Conservation (phyloP, 169 alveolate species). For the Plasmodium yoelii region DNA sequence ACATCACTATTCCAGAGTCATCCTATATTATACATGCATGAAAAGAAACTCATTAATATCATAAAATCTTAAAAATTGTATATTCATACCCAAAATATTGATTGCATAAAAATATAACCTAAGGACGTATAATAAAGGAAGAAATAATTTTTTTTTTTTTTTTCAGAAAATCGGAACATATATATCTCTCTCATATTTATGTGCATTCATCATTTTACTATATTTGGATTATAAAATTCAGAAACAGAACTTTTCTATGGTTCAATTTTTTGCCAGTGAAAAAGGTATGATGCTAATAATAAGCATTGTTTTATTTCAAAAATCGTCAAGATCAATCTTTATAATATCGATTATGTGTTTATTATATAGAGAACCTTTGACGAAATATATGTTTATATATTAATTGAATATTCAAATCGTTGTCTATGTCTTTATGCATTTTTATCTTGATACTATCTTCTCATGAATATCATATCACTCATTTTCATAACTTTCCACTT, state of each 20-base stretch:
- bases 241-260: conserved; percentile 51
- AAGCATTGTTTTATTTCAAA: neutral
- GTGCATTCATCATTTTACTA: conserved; percentile 28
- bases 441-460: too few relatives aligned
- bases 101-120: too few relatives aligned
- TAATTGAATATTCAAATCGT: neutral
- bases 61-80: too few relatives aligned
- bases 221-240: conserved; percentile 55
- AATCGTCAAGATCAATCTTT: too few relatives aligned
- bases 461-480: neutral
- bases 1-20: too few relatives aligned
- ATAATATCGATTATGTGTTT: too few relatives aligned
- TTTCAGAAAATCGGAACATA: conserved; percentile 60
- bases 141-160: neutral
- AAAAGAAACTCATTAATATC: too few relatives aligned
- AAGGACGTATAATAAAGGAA: too few relatives aligned
- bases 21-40: too few relatives aligned
- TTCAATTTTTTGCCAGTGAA: conserved; percentile 61
- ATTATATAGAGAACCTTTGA: too few relatives aligned
- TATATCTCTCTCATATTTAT: conserved; percentile 41
- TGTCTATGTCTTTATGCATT: too few relatives aligned
- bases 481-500: neutral
- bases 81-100: too few relatives aligned
- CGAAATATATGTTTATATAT: neutral
- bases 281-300: conserved; percentile 24